phyloP scores from a whole-genome alignment of 176 grass and related monocot genomes.

The Poa pratensis region DNA sequence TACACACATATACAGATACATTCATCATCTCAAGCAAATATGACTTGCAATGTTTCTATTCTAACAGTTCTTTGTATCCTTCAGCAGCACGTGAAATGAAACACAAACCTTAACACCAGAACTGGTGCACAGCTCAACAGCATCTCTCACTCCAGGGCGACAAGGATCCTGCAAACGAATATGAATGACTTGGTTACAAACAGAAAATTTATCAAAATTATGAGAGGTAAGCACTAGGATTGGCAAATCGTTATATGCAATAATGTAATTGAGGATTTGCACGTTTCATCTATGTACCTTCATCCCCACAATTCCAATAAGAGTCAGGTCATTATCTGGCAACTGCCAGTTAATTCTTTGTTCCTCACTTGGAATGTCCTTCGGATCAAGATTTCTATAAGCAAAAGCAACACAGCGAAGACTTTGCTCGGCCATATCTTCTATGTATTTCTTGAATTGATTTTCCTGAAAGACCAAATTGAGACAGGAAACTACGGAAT shows the following conservation, averaged over 20 bases:
- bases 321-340: conserved; percentile 71
- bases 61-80: background rate
- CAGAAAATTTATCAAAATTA: background rate
- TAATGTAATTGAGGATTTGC: conserved; percentile 34
- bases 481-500: conserved; percentile 11
- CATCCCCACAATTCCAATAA: conserved; percentile 87
- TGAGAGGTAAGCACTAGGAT: conserved; percentile 5
- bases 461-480: conserved; percentile 56
- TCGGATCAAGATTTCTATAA: conserved; percentile 58
- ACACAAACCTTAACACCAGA: conserved; percentile 82
- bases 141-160: conserved; percentile 79
- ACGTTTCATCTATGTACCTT: conserved; percentile 62
- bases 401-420: conserved; percentile 94
- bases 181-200: conserved; percentile 41
- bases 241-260: conserved; percentile 8
- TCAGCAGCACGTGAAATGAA: conserved; percentile 9
- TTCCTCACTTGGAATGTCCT: conserved; percentile 70
- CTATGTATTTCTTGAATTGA: conserved; percentile 70
- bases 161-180: conserved; percentile 81
- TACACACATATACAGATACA: conserved; percentile 13
- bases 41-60: conserved; percentile 31
- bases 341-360: conserved; percentile 66
- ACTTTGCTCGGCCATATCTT: conserved; percentile 75
- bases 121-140: conserved; percentile 71
- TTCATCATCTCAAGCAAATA: conserved; percentile 34